phyloP scores from a whole-genome alignment of 2,329 filamentous ascomycete genomes.

The Trichophyton simii region DNA sequence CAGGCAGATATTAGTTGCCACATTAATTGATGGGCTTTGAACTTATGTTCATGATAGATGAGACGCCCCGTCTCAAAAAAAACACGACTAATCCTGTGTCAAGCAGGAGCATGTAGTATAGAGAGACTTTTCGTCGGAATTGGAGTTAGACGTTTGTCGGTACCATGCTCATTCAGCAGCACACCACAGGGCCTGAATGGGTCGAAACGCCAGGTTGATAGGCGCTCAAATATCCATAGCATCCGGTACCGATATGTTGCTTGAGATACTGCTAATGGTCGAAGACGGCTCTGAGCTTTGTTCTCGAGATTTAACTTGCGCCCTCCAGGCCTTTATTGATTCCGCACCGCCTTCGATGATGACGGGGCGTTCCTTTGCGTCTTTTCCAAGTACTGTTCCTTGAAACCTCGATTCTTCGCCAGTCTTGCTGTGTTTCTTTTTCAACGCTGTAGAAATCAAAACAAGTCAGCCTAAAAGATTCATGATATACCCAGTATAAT shows the following conservation, averaged over 20 bases:
- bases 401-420: conserved; percentile 77
- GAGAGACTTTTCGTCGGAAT: no score
- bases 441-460: conserved; percentile 46
- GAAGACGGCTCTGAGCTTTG: conserved; percentile 23
- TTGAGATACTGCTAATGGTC: conserved; percentile 29
- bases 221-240: conserved; percentile 28
- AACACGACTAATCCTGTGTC: no score
- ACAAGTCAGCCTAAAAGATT: not conserved
- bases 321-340: conserved; percentile 54
- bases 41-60: no score
- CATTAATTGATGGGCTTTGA: no score
- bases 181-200: no score
- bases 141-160: no score
- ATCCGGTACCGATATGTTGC: conserved; percentile 28
- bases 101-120: no score
- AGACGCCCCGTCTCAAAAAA: no score
- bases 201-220: no score
- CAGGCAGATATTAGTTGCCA: no score
- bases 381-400: conserved; percentile 68
- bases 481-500: conserved; percentile 5
- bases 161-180: no score
- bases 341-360: conserved; percentile 66
- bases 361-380: conserved; percentile 57
- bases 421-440: conserved; percentile 84
- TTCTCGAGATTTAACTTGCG: conserved; percentile 24